Evolutionary conservation across 2,329 filamentous ascomycete genomes (phyloP).

Genomic region (Talaromyces islandicus): DNA sequence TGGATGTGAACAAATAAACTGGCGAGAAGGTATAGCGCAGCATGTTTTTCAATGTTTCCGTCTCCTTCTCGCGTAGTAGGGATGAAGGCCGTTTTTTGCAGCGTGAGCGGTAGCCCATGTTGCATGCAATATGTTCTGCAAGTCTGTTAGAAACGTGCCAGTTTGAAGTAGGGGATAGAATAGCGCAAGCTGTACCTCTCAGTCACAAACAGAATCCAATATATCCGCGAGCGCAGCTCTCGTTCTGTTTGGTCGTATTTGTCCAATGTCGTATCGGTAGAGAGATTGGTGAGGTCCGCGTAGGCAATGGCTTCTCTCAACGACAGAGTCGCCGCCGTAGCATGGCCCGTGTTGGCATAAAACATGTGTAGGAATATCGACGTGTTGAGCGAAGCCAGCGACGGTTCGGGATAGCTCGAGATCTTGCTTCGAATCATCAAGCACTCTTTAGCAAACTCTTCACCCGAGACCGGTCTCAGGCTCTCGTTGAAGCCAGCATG

Average conservation of each 20-base stretch:
- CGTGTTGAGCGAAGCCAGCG: slow-evolving; percentile 6
- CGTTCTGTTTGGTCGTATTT: background rate
- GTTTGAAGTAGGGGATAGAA: background rate
- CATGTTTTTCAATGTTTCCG: background rate
- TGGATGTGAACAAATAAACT: background rate
- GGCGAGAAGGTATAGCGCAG: background rate
- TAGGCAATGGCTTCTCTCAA: slow-evolving; percentile 12
- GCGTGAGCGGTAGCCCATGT: slow-evolving; percentile 4
- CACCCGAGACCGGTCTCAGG: background rate
- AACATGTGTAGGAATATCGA: slow-evolving; percentile 15
- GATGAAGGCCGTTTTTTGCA: slow-evolving; percentile 6
- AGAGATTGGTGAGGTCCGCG: slow-evolving; percentile 6
- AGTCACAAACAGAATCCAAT: slow-evolving; percentile 9
- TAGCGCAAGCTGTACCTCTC: background rate
- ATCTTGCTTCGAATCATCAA: slow-evolving; percentile 3
- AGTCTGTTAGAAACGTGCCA: background rate
- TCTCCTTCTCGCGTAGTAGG: background rate
- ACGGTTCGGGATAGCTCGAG: background rate
- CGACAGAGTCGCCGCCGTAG: slow-evolving; percentile 12
- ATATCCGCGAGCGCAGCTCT: slow-evolving; percentile 7
- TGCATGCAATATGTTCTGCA: slow-evolving; percentile 4
- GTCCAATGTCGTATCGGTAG: background rate
- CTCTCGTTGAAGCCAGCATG: background rate
- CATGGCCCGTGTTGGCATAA: slow-evolving; percentile 14
- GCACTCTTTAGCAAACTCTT: slow-evolving; percentile 6